Evolutionary conservation across 495 filamentous ascomycete species (phyloP).

Genomic region (Chaetomium fimeti): DNA sequence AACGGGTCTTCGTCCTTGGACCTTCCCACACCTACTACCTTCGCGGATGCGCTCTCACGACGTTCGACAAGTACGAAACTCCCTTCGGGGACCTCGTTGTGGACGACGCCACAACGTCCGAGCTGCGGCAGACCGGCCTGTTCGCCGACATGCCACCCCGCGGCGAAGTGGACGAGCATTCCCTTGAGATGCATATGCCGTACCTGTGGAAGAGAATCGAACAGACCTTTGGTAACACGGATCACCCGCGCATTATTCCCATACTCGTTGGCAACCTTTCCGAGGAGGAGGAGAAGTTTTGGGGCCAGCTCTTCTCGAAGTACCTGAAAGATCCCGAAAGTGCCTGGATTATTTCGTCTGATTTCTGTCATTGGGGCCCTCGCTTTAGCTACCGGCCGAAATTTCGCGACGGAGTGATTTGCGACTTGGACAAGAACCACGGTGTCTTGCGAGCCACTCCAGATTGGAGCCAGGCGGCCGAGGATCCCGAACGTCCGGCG

Average conservation of each 20-base stretch:
- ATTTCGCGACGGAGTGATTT: slow-evolving; percentile 26
- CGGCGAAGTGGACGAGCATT: slow-evolving; percentile 86
- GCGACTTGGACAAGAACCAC: slow-evolving; percentile 39
- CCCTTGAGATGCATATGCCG: slow-evolving; percentile 93
- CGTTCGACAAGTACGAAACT: slow-evolving; percentile 73
- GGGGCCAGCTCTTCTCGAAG: slow-evolving; percentile 69
- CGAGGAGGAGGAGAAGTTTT: slow-evolving; percentile 61
- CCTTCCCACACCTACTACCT: slow-evolving; percentile 90
- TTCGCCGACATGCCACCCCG: slow-evolving; percentile 72
- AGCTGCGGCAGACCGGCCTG: slow-evolving; percentile 59
- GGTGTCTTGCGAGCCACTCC: slow-evolving; percentile 43
- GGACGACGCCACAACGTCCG: slow-evolving; percentile 63
- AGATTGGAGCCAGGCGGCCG: slow-evolving; percentile 37
- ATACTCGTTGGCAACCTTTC: slow-evolving; percentile 83
- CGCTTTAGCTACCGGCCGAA: slow-evolving; percentile 71
- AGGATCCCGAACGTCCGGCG: slow-evolving; percentile 44
- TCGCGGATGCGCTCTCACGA: slow-evolving; percentile 71
- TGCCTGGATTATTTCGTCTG: slow-evolving; percentile 84
- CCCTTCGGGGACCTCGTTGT: slow-evolving; percentile 78
- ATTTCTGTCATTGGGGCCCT: slow-evolving; percentile 95
- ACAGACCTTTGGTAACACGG: slow-evolving; percentile 47
- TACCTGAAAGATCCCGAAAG: slow-evolving; percentile 75
- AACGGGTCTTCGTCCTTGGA: slow-evolving; percentile 90
- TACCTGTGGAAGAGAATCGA: slow-evolving; percentile 85
- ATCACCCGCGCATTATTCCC: slow-evolving; percentile 76